These are phyloP conservation scores for Pythium sukuiense DNA, from an alignment of 352 stramenopile species.

Conservation along the genomic window DNA sequence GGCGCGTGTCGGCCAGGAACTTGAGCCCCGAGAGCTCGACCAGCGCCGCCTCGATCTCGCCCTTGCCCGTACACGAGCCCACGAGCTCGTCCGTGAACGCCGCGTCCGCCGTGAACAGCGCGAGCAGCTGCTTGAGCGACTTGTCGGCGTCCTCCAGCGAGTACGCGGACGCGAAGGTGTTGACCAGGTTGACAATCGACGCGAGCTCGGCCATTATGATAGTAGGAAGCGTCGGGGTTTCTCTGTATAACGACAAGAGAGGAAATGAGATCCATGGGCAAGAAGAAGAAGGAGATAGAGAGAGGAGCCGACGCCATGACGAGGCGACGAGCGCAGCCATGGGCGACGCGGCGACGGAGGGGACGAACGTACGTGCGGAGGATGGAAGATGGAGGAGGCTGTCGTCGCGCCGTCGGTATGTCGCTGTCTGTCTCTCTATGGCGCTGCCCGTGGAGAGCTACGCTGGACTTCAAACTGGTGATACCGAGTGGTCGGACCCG, in stretches of 20 bases:
- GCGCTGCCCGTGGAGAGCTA: conserved; percentile 1
- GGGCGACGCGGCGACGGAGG: not conserved
- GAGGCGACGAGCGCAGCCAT: conserved; percentile 5
- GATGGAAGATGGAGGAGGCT: not conserved
- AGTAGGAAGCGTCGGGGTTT: not conserved
- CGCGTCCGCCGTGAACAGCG: conserved; percentile 73
- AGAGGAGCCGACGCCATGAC: conserved; percentile 1
- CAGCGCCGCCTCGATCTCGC: conserved; percentile 73
- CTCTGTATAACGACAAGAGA: not conserved
- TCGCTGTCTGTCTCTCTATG: conserved; percentile 5
- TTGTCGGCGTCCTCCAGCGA: conserved; percentile 76
- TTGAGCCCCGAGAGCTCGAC: conserved; percentile 70
- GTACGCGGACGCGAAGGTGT: conserved; percentile 77
- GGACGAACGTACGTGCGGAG: not conserved
- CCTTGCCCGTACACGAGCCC: conserved; percentile 50
- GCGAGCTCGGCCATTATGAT: conserved; percentile 63
- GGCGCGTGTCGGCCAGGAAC: conserved; percentile 79
- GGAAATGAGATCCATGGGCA: conserved; percentile 19
- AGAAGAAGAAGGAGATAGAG: not conserved
- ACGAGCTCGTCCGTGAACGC: conserved; percentile 79
- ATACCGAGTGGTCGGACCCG: not conserved
- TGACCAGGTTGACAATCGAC: conserved; percentile 84
- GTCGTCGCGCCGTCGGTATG: not conserved
- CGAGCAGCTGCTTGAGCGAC: conserved; percentile 64
- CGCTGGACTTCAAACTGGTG: conserved; percentile 3